phyloP scores from a whole-genome alignment of 225 moss, liverwort and hornwort genomes.

The Straminergon stramineum region DNA sequence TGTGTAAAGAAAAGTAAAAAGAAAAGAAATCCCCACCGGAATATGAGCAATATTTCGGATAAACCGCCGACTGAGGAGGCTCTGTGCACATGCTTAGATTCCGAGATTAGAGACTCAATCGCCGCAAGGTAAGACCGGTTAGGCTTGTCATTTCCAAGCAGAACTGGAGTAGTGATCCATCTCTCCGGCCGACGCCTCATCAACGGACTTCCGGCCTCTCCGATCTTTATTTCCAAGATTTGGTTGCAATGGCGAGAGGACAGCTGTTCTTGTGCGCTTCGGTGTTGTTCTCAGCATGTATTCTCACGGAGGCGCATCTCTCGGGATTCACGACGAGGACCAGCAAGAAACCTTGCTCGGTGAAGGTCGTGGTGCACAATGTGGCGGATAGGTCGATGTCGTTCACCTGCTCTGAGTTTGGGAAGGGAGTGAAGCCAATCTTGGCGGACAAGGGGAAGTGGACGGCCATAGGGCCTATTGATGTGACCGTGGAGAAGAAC shows the following conservation, averaged over 20 bases:
- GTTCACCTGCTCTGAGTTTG: conserved; percentile 15
- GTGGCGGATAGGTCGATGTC: conserved; percentile 1
- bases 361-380: conserved; percentile 28
- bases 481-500: not conserved
- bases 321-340: not conserved
- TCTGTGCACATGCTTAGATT: not conserved
- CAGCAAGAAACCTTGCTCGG: not conserved
- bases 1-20: not conserved
- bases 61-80: not conserved
- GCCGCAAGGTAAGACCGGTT: not conserved
- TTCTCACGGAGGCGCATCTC: not conserved
- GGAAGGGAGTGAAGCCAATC: not conserved
- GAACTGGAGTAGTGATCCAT: not conserved
- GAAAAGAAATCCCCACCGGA: not conserved
- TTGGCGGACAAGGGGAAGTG: conserved; percentile 11
- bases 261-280: not conserved
- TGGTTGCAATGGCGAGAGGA: conserved; percentile 1
- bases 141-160: not conserved
- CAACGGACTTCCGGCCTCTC: not conserved
- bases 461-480: conserved; percentile 18
- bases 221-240: not conserved
- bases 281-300: not conserved
- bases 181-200: not conserved
- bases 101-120: not conserved
- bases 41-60: not conserved